Evolutionary conservation across 2,329 filamentous ascomycete species (phyloP), one percentile per base, ranked within the genome.

Genomic region (Paecilomyces niveus): DNA sequence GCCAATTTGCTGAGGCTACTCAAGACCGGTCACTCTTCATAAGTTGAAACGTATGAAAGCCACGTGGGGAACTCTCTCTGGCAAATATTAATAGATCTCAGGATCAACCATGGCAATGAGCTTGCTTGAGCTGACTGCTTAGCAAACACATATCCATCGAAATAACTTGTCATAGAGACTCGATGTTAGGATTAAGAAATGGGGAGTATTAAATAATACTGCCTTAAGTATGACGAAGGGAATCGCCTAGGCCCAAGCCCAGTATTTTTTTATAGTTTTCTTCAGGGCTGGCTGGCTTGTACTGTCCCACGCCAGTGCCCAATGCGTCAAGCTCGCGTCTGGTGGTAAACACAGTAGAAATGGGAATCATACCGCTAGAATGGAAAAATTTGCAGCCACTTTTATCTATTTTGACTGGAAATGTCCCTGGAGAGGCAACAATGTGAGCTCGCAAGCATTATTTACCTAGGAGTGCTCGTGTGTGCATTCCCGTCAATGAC

Each of bases 401-500:
- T 5, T 26, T 26, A 26, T 26, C 24, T 26, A 26, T 26, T 26
- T 26, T 26, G 24, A 26, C 5, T 26, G 15, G 4, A 18, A 45
- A 45, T n/a, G 15, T 7, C 15, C 35, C 35, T 45, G 35, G 15
- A 13, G 35, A 45, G 35, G 4, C 4, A 13, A n/a, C 33, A 39
- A 39, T 39, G 33, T 39, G 33, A 39, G 15, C 35, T 18, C 15
- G 35, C 3, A 7, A 18, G 32, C 8, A 10, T 33, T 45, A 45
- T 45, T 45, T 45, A 45, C 15, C 35, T 45, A 45, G 35, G 15
- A 6, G n/a, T 6, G n/a, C 15, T 18, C 11, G 5, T 5, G 10
- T n/a, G 53, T 52, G 57, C 53, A 55, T 58, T 54, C 35, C 54
- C 21, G 51, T n/a, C 9, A n/a, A 55, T 58, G 67, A 70, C 66